These are phyloP conservation scores for Plasmodium coatneyi DNA, from an alignment of 169 alveolate genomes.

Conservation along the genomic window DNA sequence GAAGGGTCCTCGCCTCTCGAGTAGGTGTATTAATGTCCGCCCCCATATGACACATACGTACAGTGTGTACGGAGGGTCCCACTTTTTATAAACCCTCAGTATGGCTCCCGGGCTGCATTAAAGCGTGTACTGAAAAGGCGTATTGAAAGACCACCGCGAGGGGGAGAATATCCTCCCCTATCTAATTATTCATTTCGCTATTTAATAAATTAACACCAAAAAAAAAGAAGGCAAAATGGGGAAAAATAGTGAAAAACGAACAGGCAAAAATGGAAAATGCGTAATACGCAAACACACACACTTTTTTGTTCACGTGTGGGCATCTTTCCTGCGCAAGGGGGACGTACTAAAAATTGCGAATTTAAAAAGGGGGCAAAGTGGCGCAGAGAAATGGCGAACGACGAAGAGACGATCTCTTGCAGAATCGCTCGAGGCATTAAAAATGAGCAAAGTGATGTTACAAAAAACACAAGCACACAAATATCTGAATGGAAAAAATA, in stretches of 20 bases:
- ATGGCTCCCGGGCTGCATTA: background rate
- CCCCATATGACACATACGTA: background rate
- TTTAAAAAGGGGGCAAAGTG: conserved; percentile 1
- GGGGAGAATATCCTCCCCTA: background rate
- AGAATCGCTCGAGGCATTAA: conserved; percentile 1
- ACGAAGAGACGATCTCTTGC: background rate
- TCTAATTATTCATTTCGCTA: background rate
- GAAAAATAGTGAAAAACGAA: background rate
- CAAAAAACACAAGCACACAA: conserved; percentile 58
- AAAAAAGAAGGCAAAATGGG: background rate
- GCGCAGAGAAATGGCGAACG: background rate
- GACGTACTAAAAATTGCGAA: background rate
- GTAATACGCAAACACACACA: background rate
- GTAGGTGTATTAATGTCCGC: background rate
- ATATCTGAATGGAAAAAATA: background rate
- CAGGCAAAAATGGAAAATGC: background rate
- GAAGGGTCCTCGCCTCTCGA: background rate
- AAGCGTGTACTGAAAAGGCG: background rate
- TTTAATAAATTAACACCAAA: background rate
- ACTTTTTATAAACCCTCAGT: background rate
- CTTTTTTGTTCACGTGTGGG: background rate
- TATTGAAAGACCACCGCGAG: background rate
- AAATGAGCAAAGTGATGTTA: conserved; percentile 10
- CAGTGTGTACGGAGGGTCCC: background rate
- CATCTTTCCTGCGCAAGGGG: background rate